These are phyloP conservation scores for Saccharomycopsis guyanensis DNA, from an alignment of 805 yeast genomes.

Conservation along the genomic window DNA sequence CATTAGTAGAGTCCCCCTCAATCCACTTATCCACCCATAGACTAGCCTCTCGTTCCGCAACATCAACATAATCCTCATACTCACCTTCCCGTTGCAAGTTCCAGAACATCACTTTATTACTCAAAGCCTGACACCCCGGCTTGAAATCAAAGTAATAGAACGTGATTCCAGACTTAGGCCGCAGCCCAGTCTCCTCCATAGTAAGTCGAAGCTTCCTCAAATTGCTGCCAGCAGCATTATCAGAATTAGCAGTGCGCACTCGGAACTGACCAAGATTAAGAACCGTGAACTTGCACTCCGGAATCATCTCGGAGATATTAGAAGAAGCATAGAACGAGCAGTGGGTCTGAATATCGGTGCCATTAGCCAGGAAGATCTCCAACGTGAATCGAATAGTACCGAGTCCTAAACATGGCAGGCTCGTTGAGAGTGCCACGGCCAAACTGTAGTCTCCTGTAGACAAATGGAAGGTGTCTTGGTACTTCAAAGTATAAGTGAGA, in stretches of 20 bases:
- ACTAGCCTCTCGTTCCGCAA: background rate
- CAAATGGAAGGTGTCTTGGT: constrained; percentile 11
- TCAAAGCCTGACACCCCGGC: background rate
- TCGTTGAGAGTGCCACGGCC: constrained; percentile 21
- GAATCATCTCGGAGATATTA: constrained; percentile 50
- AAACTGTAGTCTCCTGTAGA: constrained; percentile 23
- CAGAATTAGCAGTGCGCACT: background rate
- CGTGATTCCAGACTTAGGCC: constrained; percentile 44
- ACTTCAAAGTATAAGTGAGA: constrained; percentile 12
- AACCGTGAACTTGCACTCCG: constrained; percentile 41
- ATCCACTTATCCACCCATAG: background rate
- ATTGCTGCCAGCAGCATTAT: too few relatives aligned
- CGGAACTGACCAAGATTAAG: constrained; percentile 43
- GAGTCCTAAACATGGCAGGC: constrained; percentile 31
- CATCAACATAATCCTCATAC: background rate
- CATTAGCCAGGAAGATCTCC: constrained; percentile 22
- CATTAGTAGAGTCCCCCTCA: background rate
- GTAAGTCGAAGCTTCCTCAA: background rate
- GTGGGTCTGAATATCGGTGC: constrained; percentile 26
- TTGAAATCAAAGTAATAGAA: constrained; percentile 35
- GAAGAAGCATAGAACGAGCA: constrained; percentile 40
- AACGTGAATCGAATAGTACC: constrained; percentile 53
- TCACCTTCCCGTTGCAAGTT: background rate
- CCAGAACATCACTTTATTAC: background rate
- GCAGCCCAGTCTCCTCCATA: constrained; percentile 52